Evolutionary conservation across 441 rosid genomes (phyloP).

Genomic region (Populus hybrid): DNA sequence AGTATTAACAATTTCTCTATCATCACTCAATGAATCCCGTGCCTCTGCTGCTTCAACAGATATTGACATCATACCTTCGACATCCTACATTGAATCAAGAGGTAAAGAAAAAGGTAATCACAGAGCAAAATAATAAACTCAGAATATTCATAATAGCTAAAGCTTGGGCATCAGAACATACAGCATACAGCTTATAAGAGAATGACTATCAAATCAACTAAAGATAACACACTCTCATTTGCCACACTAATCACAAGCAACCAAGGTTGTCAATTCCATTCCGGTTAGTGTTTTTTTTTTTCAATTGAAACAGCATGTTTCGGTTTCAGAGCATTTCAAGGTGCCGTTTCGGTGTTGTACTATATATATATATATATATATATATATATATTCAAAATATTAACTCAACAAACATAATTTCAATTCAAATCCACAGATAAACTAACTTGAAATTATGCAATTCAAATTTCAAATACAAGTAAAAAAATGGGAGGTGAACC

Average conservation of each 20-base stretch:
- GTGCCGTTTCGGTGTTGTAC: no score
- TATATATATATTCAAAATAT: no score
- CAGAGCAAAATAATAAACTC: background rate
- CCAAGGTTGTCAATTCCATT: no score
- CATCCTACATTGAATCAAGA: constrained; percentile 55
- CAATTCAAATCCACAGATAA: no score
- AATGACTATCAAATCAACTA: background rate
- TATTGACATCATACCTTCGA: constrained; percentile 99
- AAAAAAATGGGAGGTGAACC: no score
- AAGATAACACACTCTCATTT: background rate
- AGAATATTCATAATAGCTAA: background rate
- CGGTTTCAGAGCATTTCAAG: no score
- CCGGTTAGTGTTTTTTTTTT: no score
- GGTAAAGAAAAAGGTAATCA: constrained; percentile 4
- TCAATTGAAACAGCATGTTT: no score
- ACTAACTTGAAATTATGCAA: no score
- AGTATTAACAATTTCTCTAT: constrained; percentile 86
- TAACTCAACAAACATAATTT: no score
- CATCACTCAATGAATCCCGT: constrained; percentile 88
- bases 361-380: no score
- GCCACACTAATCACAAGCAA: background rate
- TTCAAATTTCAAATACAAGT: no score
- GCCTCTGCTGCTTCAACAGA: constrained; percentile 98
- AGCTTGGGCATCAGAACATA: background rate
- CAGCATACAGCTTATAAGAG: background rate